Base-by-base conservation (phyloP, 2,329 filamentous ascomycete genomes). In the Talaromyces sp. region DNA sequence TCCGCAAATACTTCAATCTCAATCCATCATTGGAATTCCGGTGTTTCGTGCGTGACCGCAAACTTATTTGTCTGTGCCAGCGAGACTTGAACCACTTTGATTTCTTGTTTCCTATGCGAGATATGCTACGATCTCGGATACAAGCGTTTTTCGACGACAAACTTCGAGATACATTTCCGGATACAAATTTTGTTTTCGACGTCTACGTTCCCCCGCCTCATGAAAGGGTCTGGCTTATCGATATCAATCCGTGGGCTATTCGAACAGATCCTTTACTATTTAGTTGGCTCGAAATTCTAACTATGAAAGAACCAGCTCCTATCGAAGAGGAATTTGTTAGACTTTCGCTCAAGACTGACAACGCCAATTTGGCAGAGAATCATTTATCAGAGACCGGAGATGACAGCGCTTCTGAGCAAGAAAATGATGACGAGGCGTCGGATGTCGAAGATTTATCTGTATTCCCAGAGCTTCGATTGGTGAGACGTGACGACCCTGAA, bases 11-110 rank as follows among this genome's bases (percentile, higher is more conserved):
- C 76, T 90, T 96, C 75, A 88, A 87, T 64, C 87, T 94, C 58
- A 94, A 97, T 72, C 91, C 92, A 0, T 89, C 91, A 0, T 85
- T 97, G 61, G 94, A 99, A 73, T 99, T 99, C 75, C 85, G 94
- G 26, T 97, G 92, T 73, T 99, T 97, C 70, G 94, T 97, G 43
- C 90, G 93, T 68, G 82, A 92, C 61, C 83, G 91, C 11, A 85
- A 85, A 58, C 81, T 99, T 17, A 82, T 99, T 46, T 92, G 87
- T 62, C 87, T 97, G 61, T 90, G 88, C 35, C 94, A 97, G 76
- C 85, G 94, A 5, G 93, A 97, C 72, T 82, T 93, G 56, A 96
- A 96, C 70, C 85, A 94, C 77, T 97, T 93, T 74, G 85, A 89
- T 12, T 99, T 97, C 72, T 81, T 97, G 71, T 83, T 82, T 66